These are phyloP conservation scores for Opeltia flavorubescens DNA, from an alignment of 495 filamentous ascomycete species.

Conservation along the genomic window DNA sequence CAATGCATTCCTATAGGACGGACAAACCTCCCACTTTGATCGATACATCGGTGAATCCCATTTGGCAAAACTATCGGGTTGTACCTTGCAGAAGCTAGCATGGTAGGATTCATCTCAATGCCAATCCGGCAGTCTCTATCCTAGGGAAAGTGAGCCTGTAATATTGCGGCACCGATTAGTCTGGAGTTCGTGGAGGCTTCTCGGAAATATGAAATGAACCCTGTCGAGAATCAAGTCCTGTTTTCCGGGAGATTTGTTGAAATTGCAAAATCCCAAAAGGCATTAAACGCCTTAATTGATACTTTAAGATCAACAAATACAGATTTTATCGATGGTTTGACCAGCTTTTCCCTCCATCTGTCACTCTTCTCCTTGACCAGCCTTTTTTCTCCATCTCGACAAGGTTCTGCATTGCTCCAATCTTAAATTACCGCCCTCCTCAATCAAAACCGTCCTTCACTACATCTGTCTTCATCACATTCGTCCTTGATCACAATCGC, in stretches of 20 bases:
- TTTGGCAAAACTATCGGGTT: neutral
- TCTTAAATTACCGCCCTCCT: no score
- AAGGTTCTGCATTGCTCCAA: neutral
- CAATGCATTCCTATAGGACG: no score
- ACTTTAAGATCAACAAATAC: neutral
- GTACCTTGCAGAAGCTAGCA: no score
- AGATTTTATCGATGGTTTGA: neutral
- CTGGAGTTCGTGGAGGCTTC: no score
- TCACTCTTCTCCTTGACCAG: neutral
- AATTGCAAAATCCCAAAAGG: neutral
- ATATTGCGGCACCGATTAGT: no score
- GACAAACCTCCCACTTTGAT: neutral
- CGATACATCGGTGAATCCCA: neutral
- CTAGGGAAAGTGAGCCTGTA: no score
- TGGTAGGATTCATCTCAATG: no score
- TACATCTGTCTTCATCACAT: neutral
- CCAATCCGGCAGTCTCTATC: no score
- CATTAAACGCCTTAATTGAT: neutral
- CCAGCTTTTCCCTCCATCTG: neutral
- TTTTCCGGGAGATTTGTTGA: neutral
- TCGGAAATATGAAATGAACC: no score
- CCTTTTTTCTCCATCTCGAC: neutral
- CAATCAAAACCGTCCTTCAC: no score
- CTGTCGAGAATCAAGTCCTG: neutral
- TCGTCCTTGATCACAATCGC: neutral